Evolutionary conservation across 83 land plant species (phyloP).

Genomic region (Larix sibirica): DNA sequence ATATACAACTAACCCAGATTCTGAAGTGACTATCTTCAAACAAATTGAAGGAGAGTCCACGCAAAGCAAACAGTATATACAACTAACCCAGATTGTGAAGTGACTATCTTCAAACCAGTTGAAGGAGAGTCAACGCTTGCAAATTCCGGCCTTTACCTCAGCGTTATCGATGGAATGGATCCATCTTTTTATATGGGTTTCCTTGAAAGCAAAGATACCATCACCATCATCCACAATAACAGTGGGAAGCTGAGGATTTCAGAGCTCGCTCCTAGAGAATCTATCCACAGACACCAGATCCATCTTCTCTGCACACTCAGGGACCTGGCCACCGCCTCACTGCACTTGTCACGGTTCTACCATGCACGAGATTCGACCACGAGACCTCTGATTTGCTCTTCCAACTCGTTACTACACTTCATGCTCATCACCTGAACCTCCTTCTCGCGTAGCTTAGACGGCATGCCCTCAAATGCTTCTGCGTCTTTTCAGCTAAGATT

Average conservation of each 20-base stretch:
- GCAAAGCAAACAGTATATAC: not conserved
- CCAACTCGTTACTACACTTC: no score
- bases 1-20: conserved; percentile 15
- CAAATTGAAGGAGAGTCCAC: conserved; percentile 6
- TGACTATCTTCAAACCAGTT: conserved; percentile 25
- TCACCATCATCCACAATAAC: conserved; percentile 3
- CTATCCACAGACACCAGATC: no score
- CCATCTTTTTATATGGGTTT: not conserved
- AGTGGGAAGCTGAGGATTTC: not conserved
- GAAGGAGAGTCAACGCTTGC: conserved; percentile 4
- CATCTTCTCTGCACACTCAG: no score
- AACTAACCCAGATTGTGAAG: conserved; percentile 29
- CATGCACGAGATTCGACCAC: no score
- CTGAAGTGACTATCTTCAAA: conserved; percentile 35
- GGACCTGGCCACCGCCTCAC: no score
- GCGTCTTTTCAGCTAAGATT: no score
- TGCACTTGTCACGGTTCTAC: no score
- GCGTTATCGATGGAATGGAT: not conserved
- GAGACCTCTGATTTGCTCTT: no score
- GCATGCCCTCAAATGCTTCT: no score
- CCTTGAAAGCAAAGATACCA: not conserved
- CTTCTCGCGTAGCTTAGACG: no score
- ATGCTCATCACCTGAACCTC: no score
- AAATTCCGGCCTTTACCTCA: not conserved
- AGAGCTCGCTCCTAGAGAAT: not conserved